Base-by-base conservation (phyloP, 805 yeast species). In the Spathaspora gorwiae region DNA sequence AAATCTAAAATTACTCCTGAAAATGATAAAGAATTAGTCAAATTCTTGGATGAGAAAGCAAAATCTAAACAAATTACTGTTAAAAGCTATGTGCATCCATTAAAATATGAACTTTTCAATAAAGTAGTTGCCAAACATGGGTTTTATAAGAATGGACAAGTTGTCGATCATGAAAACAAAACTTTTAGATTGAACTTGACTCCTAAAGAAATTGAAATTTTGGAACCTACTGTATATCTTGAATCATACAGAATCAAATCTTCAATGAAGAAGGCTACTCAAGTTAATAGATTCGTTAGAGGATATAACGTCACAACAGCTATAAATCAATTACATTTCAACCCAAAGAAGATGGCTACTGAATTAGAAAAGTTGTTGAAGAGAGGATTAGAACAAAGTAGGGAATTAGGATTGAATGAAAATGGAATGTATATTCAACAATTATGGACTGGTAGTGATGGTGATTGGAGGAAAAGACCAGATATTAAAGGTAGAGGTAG, bases 371-470 rank as follows among this genome's bases (percentile, higher is more conserved):
- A 81, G 50, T 68, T 90, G 65, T 74, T 92, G 50, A 80, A 82
- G 56, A 72, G 79, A 42, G 96, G 95, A 8, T 57, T 87, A 31
- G 73, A 78, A 39, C 89, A 87, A 57, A 89, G 90, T 19, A 69
- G 77, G 46, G 70, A 68, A 35, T 64, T 84, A 51, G 81, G 82
- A 2, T 64, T 85, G 49, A 66, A 82, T 49, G 76, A 80, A 24
- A 78, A 83, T 47, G 77, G 77, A 34, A 62, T 90, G 37, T 87
- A 84, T 56, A 77, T 92, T 46, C 79, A 83, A 37, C 87, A 87
- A 58, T 80, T 90, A 47, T 92, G 97, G 97, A 82, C 82, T 26
- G 97, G 97, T 36, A 82, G 90, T 46, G 98, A 92, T 64, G 96
- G 96, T 15, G 59, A 66, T 42, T 81, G 85, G 83, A 56, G 60